These are phyloP conservation scores for Rhizophlyctis rosea DNA, from an alignment of 192 early-diverging fungal species.

Conservation along the genomic window DNA sequence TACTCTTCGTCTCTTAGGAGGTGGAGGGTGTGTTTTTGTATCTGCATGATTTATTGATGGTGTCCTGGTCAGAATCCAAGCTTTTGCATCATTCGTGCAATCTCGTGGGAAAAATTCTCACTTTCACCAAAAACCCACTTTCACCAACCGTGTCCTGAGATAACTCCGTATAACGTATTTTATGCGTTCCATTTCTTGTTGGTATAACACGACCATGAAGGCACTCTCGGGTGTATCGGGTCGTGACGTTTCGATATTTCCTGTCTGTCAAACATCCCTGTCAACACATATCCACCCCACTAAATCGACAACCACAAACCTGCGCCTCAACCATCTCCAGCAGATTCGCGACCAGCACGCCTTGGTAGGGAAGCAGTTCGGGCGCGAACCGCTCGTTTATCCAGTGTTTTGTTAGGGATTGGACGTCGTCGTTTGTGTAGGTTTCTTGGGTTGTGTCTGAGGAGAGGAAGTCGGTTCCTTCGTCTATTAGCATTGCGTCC, in stretches of 20 bases:
- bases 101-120: not conserved
- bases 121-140: slow-evolving; percentile 33
- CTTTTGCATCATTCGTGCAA: not conserved
- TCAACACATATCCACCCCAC: not conserved
- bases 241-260: slow-evolving; percentile 9
- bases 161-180: slow-evolving; percentile 65
- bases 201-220: slow-evolving; percentile 55
- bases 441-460: too few relatives aligned
- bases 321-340: slow-evolving; percentile 57
- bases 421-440: slow-evolving; percentile 38
- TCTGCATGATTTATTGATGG: slow-evolving; percentile 40
- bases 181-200: slow-evolving; percentile 66
- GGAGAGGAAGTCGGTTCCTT: too few relatives aligned
- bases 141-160: slow-evolving; percentile 58
- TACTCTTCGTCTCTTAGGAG: slow-evolving; percentile 38
- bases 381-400: slow-evolving; percentile 68
- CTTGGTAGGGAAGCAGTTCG: slow-evolving; percentile 56
- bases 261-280: slow-evolving; percentile 2
- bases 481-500: too few relatives aligned
- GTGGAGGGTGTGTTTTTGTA: slow-evolving; percentile 50
- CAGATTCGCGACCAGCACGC: slow-evolving; percentile 40
- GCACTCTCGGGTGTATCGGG: slow-evolving; percentile 37
- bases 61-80: not conserved
- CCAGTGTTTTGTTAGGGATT: slow-evolving; percentile 55
- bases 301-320: slow-evolving; percentile 30